These are phyloP conservation scores for Aspergillus sclerotiicarbonarius DNA, from an alignment of 495 filamentous ascomycete species.

Conservation along the genomic window DNA sequence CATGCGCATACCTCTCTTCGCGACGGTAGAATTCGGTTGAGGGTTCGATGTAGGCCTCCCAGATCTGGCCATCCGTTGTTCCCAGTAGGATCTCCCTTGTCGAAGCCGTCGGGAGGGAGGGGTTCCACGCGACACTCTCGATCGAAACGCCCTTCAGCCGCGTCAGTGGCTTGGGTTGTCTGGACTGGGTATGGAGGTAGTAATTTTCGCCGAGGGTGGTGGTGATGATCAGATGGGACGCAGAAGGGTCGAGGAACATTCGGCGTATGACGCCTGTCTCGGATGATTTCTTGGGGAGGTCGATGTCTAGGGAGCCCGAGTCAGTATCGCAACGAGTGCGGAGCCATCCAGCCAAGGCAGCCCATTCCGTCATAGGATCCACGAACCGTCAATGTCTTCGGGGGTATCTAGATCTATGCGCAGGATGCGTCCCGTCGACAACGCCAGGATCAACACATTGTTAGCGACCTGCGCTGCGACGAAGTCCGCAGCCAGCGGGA, in stretches of 20 bases:
- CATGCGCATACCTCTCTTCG: constrained; percentile 87
- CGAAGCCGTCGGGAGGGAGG: constrained; percentile 90
- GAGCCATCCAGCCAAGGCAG: neutral
- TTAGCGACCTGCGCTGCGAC: constrained; percentile 96
- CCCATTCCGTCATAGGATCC: neutral
- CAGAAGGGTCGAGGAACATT: constrained; percentile 96
- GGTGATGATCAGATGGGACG: constrained; percentile 88
- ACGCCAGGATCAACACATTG: constrained; percentile 88
- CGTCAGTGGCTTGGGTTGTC: constrained; percentile 77
- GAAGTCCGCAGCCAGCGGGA: constrained; percentile 87
- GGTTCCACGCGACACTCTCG: constrained; percentile 92
- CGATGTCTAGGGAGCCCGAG: constrained; percentile 68
- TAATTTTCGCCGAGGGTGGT: constrained; percentile 94
- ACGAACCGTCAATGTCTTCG: constrained; percentile 88
- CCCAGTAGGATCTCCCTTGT: constrained; percentile 95
- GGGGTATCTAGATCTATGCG: constrained; percentile 92
- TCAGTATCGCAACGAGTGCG: constrained; percentile 19
- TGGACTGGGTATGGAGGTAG: constrained; percentile 93
- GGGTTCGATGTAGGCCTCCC: constrained; percentile 94
- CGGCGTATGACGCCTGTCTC: constrained; percentile 88
- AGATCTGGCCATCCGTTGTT: constrained; percentile 86
- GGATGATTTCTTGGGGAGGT: constrained; percentile 88
- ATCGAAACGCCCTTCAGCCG: constrained; percentile 82
- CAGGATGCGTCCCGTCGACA: constrained; percentile 84
- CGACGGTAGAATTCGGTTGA: constrained; percentile 89